Conservation (phyloP, 208 protist species). For the Willaertia magna region DNA sequence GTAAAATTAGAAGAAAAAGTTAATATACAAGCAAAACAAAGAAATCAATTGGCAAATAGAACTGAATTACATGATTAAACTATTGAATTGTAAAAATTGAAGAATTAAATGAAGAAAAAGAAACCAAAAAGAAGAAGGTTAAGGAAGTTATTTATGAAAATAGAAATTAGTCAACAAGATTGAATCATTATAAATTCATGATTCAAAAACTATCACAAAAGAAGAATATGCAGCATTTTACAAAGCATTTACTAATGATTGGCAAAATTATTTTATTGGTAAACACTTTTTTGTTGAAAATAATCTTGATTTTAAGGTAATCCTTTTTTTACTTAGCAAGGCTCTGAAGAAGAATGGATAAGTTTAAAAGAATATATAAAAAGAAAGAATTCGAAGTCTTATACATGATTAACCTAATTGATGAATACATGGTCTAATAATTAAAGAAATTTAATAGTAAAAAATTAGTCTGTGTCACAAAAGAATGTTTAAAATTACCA, state of each 20-base stretch:
- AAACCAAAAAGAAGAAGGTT: conserved; percentile 58
- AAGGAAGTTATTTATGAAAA: conserved; percentile 59
- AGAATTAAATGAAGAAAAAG: conserved; percentile 60
- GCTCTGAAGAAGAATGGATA: conserved; percentile 72
- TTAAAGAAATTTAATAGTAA: no score
- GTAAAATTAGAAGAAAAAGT: background rate
- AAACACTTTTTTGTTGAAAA: conserved; percentile 96
- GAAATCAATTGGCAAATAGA: background rate
- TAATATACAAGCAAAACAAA: background rate
- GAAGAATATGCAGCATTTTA: conserved; percentile 97
- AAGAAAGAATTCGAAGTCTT: conserved; percentile 84
- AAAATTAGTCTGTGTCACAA: no score
- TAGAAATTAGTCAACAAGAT: conserved; percentile 93
- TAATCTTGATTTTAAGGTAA: conserved; percentile 84
- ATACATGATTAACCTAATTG: conserved; percentile 91
- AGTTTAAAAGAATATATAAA: conserved; percentile 92
- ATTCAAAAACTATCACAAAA: conserved; percentile 83
- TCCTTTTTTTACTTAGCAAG: conserved; percentile 86
- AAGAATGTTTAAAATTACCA: no score
- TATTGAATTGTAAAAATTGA: conserved; percentile 60
- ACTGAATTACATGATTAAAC: background rate
- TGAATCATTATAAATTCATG: conserved; percentile 93
- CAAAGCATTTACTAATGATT: conserved; percentile 93
- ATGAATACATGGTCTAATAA: no score
- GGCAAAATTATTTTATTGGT: conserved; percentile 85